These are phyloP conservation scores for Hygrophila difformis DNA, from an alignment of 257 asterid genomes.

Conservation along the genomic window DNA sequence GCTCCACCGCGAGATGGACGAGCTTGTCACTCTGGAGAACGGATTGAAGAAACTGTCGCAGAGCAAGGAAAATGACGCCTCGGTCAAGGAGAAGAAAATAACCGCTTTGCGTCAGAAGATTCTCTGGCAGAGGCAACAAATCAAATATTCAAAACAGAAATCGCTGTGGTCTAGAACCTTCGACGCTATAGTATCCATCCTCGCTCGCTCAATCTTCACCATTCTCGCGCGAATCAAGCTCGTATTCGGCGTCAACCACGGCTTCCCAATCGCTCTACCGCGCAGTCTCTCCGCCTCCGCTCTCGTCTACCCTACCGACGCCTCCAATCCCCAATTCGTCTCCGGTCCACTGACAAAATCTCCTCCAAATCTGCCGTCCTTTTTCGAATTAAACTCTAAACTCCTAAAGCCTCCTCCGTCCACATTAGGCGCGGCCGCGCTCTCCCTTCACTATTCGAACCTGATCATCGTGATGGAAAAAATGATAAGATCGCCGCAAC, in stretches of 20 bases:
- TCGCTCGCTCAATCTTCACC: slow-evolving; percentile 62
- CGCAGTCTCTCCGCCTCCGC: slow-evolving; percentile 82
- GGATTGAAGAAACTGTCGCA: slow-evolving; percentile 36
- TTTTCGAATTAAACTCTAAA: slow-evolving; percentile 46
- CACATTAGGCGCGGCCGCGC: slow-evolving; percentile 78
- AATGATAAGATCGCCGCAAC: slow-evolving; percentile 81
- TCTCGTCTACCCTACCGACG: slow-evolving; percentile 67
- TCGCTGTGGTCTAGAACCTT: slow-evolving; percentile 79
- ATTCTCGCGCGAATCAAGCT: slow-evolving; percentile 62
- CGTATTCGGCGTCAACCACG: slow-evolving; percentile 56
- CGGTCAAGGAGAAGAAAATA: slow-evolving; percentile 41
- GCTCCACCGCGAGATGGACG: slow-evolving; percentile 64
- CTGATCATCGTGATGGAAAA: slow-evolving; percentile 79
- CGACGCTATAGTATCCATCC: slow-evolving; percentile 48
- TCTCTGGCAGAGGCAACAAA: slow-evolving; percentile 67
- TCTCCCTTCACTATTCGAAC: slow-evolving; percentile 73
- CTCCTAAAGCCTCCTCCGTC: slow-evolving; percentile 49
- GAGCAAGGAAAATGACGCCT: slow-evolving; percentile 18
- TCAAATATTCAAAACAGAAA: slow-evolving; percentile 62
- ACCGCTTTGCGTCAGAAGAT: slow-evolving; percentile 65
- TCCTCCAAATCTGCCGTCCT: slow-evolving; percentile 18
- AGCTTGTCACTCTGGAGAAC: slow-evolving; percentile 46
- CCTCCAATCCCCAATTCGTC: slow-evolving; percentile 22
- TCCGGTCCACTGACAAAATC: slow-evolving; percentile 55
- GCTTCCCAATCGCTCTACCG: slow-evolving; percentile 45